Evolutionary conservation across 1,284 basidiomycete genomes (phyloP).

Genomic region (Cryptococcus sp.): DNA sequence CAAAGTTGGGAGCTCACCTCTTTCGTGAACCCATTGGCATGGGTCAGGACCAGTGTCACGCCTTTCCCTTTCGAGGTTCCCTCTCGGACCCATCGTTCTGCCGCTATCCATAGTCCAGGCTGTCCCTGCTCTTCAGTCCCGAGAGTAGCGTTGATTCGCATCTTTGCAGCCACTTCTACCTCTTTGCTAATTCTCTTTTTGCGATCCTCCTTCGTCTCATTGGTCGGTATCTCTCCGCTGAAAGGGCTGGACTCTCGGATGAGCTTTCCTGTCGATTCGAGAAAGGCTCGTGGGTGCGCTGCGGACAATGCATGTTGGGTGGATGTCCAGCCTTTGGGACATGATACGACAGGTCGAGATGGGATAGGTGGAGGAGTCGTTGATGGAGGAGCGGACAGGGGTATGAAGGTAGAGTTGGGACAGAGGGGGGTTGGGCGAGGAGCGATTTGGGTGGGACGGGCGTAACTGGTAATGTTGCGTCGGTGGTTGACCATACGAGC

Average conservation of each 20-base stretch:
- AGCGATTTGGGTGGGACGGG: neutral
- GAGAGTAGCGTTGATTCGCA: neutral
- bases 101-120: constrained; percentile 42
- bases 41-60: constrained; percentile 64
- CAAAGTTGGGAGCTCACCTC: constrained; percentile 52
- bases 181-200: constrained; percentile 3
- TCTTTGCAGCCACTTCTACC: constrained; percentile 1
- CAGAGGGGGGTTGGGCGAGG: neutral
- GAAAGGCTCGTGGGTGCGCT: constrained; percentile 3
- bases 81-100: constrained; percentile 18
- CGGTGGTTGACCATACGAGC: neutral
- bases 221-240: neutral
- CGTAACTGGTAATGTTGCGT: neutral
- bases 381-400: neutral
- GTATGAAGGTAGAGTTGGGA: neutral
- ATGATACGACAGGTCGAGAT: neutral
- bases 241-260: neutral
- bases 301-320: neutral
- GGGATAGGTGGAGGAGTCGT: neutral
- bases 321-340: constrained; percentile 1
- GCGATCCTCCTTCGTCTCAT: constrained; percentile 4
- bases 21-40: constrained; percentile 78
- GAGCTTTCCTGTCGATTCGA: neutral
- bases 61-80: constrained; percentile 35
- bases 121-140: constrained; percentile 22